Evolutionary conservation across 805 yeast genomes (phyloP), one percentile per base, ranked within the genome.

Genomic region (Saturnispora hagleri): DNA sequence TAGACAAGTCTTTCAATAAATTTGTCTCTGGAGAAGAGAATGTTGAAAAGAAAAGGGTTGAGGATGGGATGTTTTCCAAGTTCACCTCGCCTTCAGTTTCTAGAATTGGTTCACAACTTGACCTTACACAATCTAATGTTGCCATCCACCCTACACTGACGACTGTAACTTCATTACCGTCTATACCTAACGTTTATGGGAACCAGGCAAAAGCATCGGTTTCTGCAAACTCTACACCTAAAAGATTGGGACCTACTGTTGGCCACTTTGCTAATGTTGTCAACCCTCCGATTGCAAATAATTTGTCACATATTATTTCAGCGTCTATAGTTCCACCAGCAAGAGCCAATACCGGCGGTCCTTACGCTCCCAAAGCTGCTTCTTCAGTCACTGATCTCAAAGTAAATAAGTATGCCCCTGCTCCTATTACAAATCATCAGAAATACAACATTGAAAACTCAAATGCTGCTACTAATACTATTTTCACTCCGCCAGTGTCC

Each of bases 21-120:
- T 81, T 84, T 65, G 89, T 91, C 53, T 84, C 95, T 40, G 97
- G 96, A 1, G 97, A 91, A 46, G 95, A 86, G 35, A 43, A 26
- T 26, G 71, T 73, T 27, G 66, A 69, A 6, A 58, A 68, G 5
- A 70, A 69, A 44, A 62, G 65, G 13, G 60, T 66, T 5, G 73
- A 73, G 1, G 74, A 71, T 38, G 86, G 84, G 10, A 80, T 82
- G 0, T 84, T 85, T 65, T 82, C 87, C 49, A 84, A 81, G 52
- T 84, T 81, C 63, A 81, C 85, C 38, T 47, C 60, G 10, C 89
- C 90, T 1, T 70, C 77, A 2, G 69, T 82, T n/a, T 82, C 89
- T 1, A 72, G 89, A 57, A 77, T 70, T 40, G 70, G 74, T 1
- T 75, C 81, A 2, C 63, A 62, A 22, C 51, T 67, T 20, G 78